Base-by-base conservation (phyloP, 441 rosid genomes). In the Omphalea diandra region DNA sequence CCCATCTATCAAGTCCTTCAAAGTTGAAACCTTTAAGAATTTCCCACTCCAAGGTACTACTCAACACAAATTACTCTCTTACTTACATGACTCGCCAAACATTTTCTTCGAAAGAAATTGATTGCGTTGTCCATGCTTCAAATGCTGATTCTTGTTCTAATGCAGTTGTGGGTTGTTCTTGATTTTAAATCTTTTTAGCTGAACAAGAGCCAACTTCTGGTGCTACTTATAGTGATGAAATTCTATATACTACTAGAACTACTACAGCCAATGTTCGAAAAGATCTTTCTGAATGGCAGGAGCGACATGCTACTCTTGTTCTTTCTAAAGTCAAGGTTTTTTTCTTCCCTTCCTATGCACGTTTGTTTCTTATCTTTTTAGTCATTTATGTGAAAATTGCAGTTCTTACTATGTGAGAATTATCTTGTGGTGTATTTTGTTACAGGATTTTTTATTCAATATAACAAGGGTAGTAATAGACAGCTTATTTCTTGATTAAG, bases 261-360 rank as follows among this genome's bases (percentile, higher is more conserved):
- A 74, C 74, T 59, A 73, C 85, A 9, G 77, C 65, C 6, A 86
- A 79, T 79, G 80, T 81, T 46, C 73, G 83, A 55, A 81, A 76
- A 75, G 97, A 92, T 69, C 90, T 92, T 50, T 90, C 99, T 17
- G 83, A 87, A 24, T 94, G 99, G 99, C 93, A 90, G 76, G 88
- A 89, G 82, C 82, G 76, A 33, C 99, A 94, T 74, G 97, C 94
- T 12, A 65, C 78, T 70, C 84, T 89, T 27, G 83, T 84, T 10
- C 87, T 94, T 44, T 82, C 90, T 15, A 89, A 75, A 81, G 86
- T 84, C 20, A 84, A 92, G 97, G 97, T 92, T 52, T 22, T 11
- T 2, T 54, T 24, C 41, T 10, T 20, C 0, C 22, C 14, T 12
- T 54, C 35, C 54, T 3, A 18, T 44, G 33, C 2, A n/a, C n/a